phyloP scores from a whole-genome alignment of 495 filamentous ascomycete species.

The Sphaerosporella brunnea region DNA sequence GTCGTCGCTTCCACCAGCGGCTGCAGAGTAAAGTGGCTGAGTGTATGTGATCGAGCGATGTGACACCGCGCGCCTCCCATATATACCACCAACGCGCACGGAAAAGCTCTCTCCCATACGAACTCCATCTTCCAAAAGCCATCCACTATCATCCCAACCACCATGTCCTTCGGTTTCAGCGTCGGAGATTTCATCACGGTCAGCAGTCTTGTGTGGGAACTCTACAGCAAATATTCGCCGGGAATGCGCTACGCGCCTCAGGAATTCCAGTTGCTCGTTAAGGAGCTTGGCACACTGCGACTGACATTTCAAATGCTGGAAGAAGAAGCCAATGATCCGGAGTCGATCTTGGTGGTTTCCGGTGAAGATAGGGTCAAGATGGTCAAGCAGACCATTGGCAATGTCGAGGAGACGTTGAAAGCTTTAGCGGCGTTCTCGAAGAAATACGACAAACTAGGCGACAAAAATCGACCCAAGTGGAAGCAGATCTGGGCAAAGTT shows the following conservation, averaged over 20 bases:
- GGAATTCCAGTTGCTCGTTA: conserved; percentile 19
- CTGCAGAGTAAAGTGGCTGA: too few species aligned
- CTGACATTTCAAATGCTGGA: conserved; percentile 20
- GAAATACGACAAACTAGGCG: conserved; percentile 20
- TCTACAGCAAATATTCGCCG: conserved; percentile 18
- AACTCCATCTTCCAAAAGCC: too few species aligned
- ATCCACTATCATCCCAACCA: too few species aligned
- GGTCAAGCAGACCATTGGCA: conserved; percentile 18
- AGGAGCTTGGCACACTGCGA: conserved; percentile 17
- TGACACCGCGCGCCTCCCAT: too few species aligned
- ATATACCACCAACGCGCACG: too few species aligned
- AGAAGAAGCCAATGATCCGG: conserved; percentile 20
- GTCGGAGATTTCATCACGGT: conserved; percentile 26
- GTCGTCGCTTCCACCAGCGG: too few species aligned
- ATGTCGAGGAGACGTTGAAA: conserved; percentile 18
- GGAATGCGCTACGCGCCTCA: conserved; percentile 16
- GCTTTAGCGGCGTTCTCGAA: conserved; percentile 14
- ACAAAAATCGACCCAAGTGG: conserved; percentile 8
- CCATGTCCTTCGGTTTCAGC: conserved; percentile 26
- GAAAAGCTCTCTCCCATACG: too few species aligned
- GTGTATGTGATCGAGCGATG: too few species aligned
- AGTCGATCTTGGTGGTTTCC: conserved; percentile 16
- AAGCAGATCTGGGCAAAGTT: conserved; percentile 11
- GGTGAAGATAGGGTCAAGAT: conserved; percentile 22
- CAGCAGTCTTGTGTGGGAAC: conserved; percentile 18